phyloP scores from a whole-genome alignment of 805 yeast genomes.

The Candida andamanensis region DNA sequence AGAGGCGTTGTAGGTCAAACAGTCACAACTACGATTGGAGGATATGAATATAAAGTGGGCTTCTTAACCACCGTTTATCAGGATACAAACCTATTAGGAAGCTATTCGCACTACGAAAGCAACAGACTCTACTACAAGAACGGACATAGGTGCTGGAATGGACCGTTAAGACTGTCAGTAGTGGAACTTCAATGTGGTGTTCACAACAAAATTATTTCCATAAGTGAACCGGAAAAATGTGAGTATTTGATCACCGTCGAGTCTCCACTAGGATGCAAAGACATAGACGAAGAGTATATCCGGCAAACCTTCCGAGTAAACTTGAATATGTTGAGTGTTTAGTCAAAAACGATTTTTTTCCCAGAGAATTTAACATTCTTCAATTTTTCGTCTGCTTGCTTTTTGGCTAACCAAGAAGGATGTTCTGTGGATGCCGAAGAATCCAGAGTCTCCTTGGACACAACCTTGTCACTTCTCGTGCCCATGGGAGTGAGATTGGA shows the following conservation, averaged over 20 bases:
- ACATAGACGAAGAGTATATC: conserved; percentile 23
- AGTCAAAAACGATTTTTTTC: conserved; percentile 75
- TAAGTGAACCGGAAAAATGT: conserved; percentile 87
- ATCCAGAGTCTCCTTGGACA: conserved; percentile 10
- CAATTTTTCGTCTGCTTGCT: conserved; percentile 59
- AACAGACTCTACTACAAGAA: conserved; percentile 37
- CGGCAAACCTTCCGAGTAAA: conserved; percentile 21
- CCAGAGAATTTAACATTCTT: conserved; percentile 71
- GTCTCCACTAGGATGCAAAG: conserved; percentile 44
- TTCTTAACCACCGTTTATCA: conserved; percentile 56
- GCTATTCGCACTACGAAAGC: conserved; percentile 21
- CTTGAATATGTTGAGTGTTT: conserved; percentile 16
- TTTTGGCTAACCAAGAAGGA: conserved; percentile 98
- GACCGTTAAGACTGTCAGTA: conserved; percentile 72
- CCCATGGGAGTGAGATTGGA: conserved; percentile 37
- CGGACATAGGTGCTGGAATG: conserved; percentile 93
- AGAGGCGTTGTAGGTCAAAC: conserved; percentile 51
- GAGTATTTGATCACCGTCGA: conserved; percentile 54
- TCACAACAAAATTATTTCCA: conserved; percentile 49
- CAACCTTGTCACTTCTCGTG: conserved; percentile 17
- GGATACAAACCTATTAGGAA: conserved; percentile 50
- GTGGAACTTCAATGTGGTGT: conserved; percentile 67
- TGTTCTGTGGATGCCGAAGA: conserved; percentile 41
- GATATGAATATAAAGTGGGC: conserved; percentile 63
- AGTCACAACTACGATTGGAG: conserved; percentile 52